phyloP scores from a whole-genome alignment of 345 rosid species.

The Murraya paniculata region DNA sequence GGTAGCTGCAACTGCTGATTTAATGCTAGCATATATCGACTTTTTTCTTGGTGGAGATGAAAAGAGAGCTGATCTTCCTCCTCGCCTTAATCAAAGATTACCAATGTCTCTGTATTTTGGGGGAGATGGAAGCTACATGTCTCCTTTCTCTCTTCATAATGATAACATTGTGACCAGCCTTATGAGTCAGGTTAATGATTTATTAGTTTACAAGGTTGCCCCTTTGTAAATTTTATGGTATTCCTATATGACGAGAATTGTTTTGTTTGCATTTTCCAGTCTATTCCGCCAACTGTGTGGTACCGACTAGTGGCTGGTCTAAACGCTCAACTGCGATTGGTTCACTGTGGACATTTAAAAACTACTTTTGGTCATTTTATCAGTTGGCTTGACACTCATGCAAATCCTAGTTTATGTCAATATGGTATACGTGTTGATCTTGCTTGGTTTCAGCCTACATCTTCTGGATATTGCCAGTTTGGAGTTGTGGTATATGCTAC shows the following conservation, averaged over 20 bases:
- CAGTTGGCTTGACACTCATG: constrained; percentile 94
- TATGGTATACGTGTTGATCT: constrained; percentile 64
- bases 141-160: constrained; percentile 78
- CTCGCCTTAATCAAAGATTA: constrained; percentile 67
- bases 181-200: constrained; percentile 67
- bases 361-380: constrained; percentile 60
- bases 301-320: constrained; percentile 91
- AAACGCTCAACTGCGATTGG: constrained; percentile 84
- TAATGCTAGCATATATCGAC: constrained; percentile 84
- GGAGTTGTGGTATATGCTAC: constrained; percentile 56
- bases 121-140: constrained; percentile 93
- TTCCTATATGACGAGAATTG: background rate
- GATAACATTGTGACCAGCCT: constrained; percentile 88
- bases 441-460: constrained; percentile 82
- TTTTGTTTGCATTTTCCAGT: constrained; percentile 36
- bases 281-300: constrained; percentile 90
- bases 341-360: constrained; percentile 62
- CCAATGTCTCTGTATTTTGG: constrained; percentile 79
- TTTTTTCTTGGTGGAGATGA: constrained; percentile 96
- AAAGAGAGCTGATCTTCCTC: constrained; percentile 84
- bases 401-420: constrained; percentile 65
- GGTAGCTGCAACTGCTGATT: constrained; percentile 86
- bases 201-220: background rate
- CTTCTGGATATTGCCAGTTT: constrained; percentile 76
- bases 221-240: constrained; percentile 2